Evolutionary conservation across 1,139 yeast species (phyloP).

Genomic region (Suhomyces wounanorum): DNA sequence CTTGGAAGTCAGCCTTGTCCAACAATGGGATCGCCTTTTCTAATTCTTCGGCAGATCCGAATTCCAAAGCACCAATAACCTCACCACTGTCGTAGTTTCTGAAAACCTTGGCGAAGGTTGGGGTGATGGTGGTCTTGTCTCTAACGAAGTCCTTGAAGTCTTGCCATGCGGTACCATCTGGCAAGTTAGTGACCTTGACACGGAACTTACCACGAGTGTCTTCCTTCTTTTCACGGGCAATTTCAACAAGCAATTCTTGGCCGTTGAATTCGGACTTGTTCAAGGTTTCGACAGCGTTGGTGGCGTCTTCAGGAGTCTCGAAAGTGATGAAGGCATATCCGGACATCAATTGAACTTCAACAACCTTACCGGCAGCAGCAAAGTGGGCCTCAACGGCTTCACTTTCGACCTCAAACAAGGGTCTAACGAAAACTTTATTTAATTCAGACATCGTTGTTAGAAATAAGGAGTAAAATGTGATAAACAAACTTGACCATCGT

Average conservation of each 20-base stretch:
- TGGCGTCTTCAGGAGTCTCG: constrained; percentile 65
- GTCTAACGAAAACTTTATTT: constrained; percentile 44
- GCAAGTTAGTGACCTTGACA: constrained; percentile 66
- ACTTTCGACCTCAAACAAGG: constrained; percentile 43
- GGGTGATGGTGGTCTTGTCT: constrained; percentile 64
- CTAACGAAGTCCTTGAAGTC: constrained; percentile 79
- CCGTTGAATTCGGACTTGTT: constrained; percentile 60
- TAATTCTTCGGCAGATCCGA: constrained; percentile 72
- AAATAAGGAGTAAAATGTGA: constrained; percentile 2
- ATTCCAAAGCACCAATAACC: constrained; percentile 78
- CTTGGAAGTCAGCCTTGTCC: constrained; percentile 73
- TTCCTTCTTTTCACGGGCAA: constrained; percentile 62
- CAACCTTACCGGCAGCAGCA: constrained; percentile 62
- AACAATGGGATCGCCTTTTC: constrained; percentile 67
- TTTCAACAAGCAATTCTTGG: constrained; percentile 65
- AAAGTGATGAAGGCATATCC: constrained; percentile 78
- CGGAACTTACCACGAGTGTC: constrained; percentile 72
- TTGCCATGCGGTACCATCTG: constrained; percentile 82
- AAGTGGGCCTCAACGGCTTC: constrained; percentile 71
- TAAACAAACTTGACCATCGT: constrained; percentile 11
- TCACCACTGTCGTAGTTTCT: constrained; percentile 60
- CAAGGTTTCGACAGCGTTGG: constrained; percentile 64
- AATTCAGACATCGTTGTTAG: constrained; percentile 27
- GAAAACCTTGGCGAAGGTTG: constrained; percentile 72
- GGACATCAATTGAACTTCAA: constrained; percentile 68